Base-by-base conservation (phyloP, 305 asterid genomes). In the Striga hermonthica region DNA sequence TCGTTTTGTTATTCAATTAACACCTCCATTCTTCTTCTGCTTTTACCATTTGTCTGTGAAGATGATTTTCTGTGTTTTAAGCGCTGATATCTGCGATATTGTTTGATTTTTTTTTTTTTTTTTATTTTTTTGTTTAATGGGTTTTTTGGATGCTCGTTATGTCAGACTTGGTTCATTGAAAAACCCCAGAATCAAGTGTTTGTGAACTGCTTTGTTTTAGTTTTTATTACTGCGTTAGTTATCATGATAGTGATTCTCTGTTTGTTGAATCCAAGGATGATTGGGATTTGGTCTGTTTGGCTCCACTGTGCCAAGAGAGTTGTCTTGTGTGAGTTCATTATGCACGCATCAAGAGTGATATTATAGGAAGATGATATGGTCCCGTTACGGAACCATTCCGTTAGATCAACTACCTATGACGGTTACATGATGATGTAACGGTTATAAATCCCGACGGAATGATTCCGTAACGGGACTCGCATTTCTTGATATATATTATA, bases 51-150 rank as follows among this genome's bases (percentile, higher is more conserved):
- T 64, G 16, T 43, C 39, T 53, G 1, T 40, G 72, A 37, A 56
- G 56, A 44, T 64, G 64, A 36, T 73, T 64, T 44, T 35, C 34
- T 58, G 31, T 9, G 43, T 50, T 68, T 71, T 31, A 14, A 48
- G 65, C 49, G 36, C 45, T 58, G 50, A 47, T 64, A 40, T 56
- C 6, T 41, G 73, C 15, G 53, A 0, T 35, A 11, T 47, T 0
- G 8, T 31, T 31, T 39, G 16, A 10, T 45, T 62, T 70, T 55
- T 13, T 31, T 35, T 55, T 7, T 8, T 15, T 22, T 53, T 7
- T 22, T 31, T 34, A 35, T 10, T 57, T 35, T 1, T 57, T 6
- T 34, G 3, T 35, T 31, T 9, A 5, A 2, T 56, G 35, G 2
- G 9, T 72, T 40, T 31, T 50, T 14, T 50, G 10, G 9, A 13